Evolutionary conservation across 2,329 filamentous ascomycete genomes (phyloP), one percentile per base, ranked within the genome.

Genomic region (Cadophora luteo-olivacea): DNA sequence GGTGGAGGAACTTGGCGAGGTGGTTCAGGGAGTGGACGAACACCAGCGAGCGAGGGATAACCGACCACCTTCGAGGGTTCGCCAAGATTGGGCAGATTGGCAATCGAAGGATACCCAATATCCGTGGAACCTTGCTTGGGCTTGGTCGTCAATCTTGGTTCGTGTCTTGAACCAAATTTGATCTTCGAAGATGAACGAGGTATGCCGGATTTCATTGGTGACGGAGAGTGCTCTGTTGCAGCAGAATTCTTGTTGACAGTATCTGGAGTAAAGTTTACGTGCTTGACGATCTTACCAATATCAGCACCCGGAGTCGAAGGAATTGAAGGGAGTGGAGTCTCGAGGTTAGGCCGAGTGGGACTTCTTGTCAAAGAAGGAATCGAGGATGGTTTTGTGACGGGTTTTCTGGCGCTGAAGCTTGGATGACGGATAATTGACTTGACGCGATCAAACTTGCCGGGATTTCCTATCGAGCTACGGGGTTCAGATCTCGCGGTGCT

Each of bases 251-350:
- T 86, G 45, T 70, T 72, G 16, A 72, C 61, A 7, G 90, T 89
- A 69, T 88, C 89, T 0, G 90, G 90, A 0, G 91, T 93, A 75
- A 97, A 97, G 62, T 92, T 89, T 45, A 97, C 92, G 66, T 87
- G 90, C 82, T 97, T 97, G 22, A 81, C 78, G 48, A 83, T 77
- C 79, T 89, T 92, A 38, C 89, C 71, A 24, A 65, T 66, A 55
- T 65, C 61, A 49, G 64, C 64, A 54, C 64, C 57, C 8, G 91
- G 91, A 0, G 91, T 93, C 5, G 88, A 89, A 6, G 86, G 84
- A 22, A 84, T 77, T 3, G 82, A 77, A 63, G 85, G 85, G 38
- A 89, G 77, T 25, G 84, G 81, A 73, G 87, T 88, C 38, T 88
- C 83, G 14, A 85, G 79, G 1, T 87, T 87, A 82, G 24, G 83